phyloP scores from a whole-genome alignment of 805 yeast species.

The Jamesozyma rosinii region DNA sequence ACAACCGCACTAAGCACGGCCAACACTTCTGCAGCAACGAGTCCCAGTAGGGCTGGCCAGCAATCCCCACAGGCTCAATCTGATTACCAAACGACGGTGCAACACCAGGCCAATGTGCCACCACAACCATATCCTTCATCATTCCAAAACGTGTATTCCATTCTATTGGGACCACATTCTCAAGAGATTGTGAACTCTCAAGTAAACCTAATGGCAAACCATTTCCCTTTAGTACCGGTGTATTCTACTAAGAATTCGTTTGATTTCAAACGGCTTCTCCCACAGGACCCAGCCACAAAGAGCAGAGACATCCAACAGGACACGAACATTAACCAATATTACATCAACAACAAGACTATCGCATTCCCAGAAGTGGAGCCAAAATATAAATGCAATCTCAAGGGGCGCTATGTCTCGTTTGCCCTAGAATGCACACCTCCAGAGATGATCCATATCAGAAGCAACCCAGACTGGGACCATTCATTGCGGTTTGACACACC shows the following conservation, averaged over 20 bases:
- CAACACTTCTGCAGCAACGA: not conserved
- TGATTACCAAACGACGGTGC: not conserved
- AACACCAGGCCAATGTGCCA: slow-evolving; percentile 8
- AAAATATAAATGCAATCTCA: not conserved
- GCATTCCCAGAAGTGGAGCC: slow-evolving; percentile 54
- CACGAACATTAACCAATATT: slow-evolving; percentile 50
- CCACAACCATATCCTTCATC: slow-evolving; percentile 15
- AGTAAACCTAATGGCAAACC: slow-evolving; percentile 22
- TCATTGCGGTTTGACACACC: slow-evolving; percentile 47
- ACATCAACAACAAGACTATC: slow-evolving; percentile 41
- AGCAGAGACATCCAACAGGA: slow-evolving; percentile 8
- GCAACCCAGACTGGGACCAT: slow-evolving; percentile 27
- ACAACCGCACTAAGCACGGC: not conserved
- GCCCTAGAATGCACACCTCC: slow-evolving; percentile 22
- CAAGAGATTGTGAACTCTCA: slow-evolving; percentile 19
- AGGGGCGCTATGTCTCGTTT: slow-evolving; percentile 13
- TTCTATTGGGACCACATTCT: slow-evolving; percentile 23
- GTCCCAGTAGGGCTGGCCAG: slow-evolving; percentile 1
- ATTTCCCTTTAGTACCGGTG: slow-evolving; percentile 27
- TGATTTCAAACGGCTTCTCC: slow-evolving; percentile 17
- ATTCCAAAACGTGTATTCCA: slow-evolving; percentile 18
- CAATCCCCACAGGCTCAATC: not conserved
- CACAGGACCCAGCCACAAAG: slow-evolving; percentile 10
- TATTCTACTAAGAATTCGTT: slow-evolving; percentile 11
- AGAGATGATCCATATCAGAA: slow-evolving; percentile 11